Conservation (phyloP, 371 early-diverging fungal genomes). For the Apophysomyces ossiformis region DNA sequence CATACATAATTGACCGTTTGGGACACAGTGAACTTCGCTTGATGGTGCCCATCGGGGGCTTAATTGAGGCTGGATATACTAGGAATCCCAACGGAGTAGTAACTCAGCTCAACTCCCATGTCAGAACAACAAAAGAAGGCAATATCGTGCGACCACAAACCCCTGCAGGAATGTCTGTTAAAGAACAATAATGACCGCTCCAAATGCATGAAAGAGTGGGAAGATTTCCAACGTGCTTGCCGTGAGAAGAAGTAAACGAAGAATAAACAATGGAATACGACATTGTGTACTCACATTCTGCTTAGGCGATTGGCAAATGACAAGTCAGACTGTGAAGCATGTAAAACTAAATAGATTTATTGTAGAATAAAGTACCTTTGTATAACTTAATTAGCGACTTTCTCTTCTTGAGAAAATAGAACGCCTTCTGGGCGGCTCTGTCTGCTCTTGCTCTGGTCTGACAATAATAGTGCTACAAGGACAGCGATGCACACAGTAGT, state of each 20-base stretch:
- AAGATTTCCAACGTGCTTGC: slow-evolving; percentile 63
- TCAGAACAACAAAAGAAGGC: slow-evolving; percentile 7
- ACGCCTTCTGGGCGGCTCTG: slow-evolving; percentile 12
- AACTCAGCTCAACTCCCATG: neutral
- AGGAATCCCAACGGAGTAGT: no score
- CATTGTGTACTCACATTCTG: neutral
- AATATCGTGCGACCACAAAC: slow-evolving; percentile 55
- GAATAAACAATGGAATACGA: neutral
- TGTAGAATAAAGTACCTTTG: neutral
- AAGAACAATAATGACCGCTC: slow-evolving; percentile 60
- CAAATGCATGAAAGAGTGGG: slow-evolving; percentile 68
- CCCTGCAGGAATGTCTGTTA: slow-evolving; percentile 57
- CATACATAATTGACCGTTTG: no score
- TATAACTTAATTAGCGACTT: neutral
- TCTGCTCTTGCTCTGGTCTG: slow-evolving; percentile 27
- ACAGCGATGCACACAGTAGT: slow-evolving; percentile 56
- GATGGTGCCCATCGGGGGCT: no score
- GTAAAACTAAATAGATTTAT: slow-evolving; percentile 15
- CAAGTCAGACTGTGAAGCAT: slow-evolving; percentile 26
- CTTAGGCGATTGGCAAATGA: slow-evolving; percentile 7
- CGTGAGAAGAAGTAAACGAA: slow-evolving; percentile 26
- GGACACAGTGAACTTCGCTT: no score
- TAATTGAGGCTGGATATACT: no score
- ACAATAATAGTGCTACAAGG: slow-evolving; percentile 54
- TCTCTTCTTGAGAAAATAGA: slow-evolving; percentile 9